Evolutionary conservation across 257 asterid genomes (phyloP), one percentile per base, ranked within the genome.

Genomic region (Petunia secreta): DNA sequence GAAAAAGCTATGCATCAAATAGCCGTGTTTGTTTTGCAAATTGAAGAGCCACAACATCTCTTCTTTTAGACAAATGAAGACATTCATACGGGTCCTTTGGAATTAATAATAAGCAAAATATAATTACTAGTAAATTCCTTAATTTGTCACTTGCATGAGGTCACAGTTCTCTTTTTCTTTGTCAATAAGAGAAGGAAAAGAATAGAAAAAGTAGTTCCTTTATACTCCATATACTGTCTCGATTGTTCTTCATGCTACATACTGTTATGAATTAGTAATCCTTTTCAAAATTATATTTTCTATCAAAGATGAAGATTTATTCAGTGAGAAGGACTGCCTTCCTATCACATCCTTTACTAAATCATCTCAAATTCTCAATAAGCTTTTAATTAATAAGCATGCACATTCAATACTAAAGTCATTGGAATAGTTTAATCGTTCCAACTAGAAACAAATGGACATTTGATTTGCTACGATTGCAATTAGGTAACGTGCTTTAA

Each of bases 31-130:
- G 0, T 71, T 44, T 4, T 43, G 40, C 55, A 1, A 36, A 60
- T 63, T 59, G 43, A 81, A 81, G 80, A 84, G 83, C 83, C 83
- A 80, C 84, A 80, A 50, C 73, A 63, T 84, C 86, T 84, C 87
- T 80, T 80, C 34, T 71, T 80, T 84, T 77, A 39, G 34, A 77
- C 46, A 67, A 79, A 64, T 41, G 73, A 73, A 78, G 75, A 80
- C 82, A 80, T 58, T 43, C 46, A 78, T 74, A 53, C 59, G 81
- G 69, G 16, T 57, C 36, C 75, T 39, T 6, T 50, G 34, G 63
- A 58, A 75, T 74, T 50, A 58, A 8, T 59, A 75, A 43, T 58
- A 52, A 59, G 15, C 64, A 54, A 80, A 69, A 1, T 41, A 67
- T 67, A 25, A 25, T 25, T 25, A 25, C 25, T 25, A 25, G 25